phyloP scores from a whole-genome alignment of 108 stramenopile genomes.

The Nitzschia putrida region DNA sequence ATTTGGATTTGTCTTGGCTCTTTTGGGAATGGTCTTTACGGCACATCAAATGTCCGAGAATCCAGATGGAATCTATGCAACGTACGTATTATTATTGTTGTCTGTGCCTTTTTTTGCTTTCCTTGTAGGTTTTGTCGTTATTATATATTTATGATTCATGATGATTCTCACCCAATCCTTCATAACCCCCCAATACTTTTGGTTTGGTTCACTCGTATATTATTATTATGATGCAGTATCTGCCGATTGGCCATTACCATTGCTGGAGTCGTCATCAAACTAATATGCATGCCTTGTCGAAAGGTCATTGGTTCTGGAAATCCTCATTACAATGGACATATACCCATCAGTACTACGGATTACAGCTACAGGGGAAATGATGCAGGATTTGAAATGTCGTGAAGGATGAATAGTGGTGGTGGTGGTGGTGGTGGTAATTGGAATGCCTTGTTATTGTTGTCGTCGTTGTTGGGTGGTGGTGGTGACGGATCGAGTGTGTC shows the following conservation, averaged over 20 bases:
- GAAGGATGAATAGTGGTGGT: neutral
- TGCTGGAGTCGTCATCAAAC: constrained; percentile 55
- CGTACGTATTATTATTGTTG: constrained; percentile 21
- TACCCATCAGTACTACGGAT: constrained; percentile 49
- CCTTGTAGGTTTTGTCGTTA: neutral
- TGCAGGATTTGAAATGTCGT: constrained; percentile 46
- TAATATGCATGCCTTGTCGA: constrained; percentile 70
- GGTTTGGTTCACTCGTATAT: no score
- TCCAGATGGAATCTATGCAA: constrained; percentile 80
- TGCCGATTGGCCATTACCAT: constrained; percentile 62
- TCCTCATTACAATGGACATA: constrained; percentile 44
- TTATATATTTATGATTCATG: no score
- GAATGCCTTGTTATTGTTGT: no score
- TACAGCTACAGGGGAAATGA: constrained; percentile 40
- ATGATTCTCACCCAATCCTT: no score
- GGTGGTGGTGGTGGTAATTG: no score
- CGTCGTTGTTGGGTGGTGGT: no score
- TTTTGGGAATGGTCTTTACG: constrained; percentile 67
- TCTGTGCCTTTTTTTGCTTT: neutral
- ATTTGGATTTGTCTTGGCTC: constrained; percentile 56
- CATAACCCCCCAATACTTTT: constrained; percentile 1
- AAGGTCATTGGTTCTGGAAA: constrained; percentile 41
- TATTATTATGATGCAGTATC: no score
- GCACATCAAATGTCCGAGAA: constrained; percentile 86
- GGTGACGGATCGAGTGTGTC: no score